These are phyloP conservation scores for Boletus edulis DNA, from an alignment of 768 basidiomycete species.

Conservation along the genomic window DNA sequence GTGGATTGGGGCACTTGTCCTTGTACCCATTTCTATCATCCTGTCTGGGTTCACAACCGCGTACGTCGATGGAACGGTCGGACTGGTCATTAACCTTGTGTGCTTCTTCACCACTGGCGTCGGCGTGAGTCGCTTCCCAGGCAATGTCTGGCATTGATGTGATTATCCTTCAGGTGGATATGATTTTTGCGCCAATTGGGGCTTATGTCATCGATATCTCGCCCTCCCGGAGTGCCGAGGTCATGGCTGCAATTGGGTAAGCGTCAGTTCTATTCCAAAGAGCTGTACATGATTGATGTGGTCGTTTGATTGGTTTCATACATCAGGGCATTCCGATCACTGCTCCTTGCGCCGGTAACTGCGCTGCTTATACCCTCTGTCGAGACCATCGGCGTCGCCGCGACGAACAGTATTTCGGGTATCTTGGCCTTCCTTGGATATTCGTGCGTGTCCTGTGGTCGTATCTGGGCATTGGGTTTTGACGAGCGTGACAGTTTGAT, in stretches of 20 bases:
- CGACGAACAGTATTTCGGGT: conserved; percentile 48
- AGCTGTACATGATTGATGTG: no score
- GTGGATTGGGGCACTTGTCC: conserved; percentile 41
- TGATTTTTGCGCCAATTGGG: no score
- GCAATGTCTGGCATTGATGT: neutral
- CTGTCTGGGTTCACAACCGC: conserved; percentile 48
- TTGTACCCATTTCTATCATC: conserved; percentile 54
- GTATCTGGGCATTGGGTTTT: no score
- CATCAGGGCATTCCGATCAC: no score
- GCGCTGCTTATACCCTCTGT: conserved; percentile 40
- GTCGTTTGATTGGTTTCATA: neutral
- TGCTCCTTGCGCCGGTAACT: conserved; percentile 10
- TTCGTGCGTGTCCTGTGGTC: conserved; percentile 38
- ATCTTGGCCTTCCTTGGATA: conserved; percentile 49
- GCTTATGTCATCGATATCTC: no score
- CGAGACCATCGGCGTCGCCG: conserved; percentile 23
- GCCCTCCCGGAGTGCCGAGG: no score
- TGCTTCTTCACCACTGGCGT: conserved; percentile 64
- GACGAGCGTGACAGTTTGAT: no score
- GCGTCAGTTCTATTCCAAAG: no score
- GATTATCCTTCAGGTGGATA: neutral
- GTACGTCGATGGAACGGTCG: conserved; percentile 48
- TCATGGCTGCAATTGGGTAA: no score
- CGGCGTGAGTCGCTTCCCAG: conserved; percentile 43
- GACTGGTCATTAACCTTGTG: conserved; percentile 48